Conservation (phyloP, 2,329 filamentous ascomycete genomes). For the Alternaria infectoria region DNA sequence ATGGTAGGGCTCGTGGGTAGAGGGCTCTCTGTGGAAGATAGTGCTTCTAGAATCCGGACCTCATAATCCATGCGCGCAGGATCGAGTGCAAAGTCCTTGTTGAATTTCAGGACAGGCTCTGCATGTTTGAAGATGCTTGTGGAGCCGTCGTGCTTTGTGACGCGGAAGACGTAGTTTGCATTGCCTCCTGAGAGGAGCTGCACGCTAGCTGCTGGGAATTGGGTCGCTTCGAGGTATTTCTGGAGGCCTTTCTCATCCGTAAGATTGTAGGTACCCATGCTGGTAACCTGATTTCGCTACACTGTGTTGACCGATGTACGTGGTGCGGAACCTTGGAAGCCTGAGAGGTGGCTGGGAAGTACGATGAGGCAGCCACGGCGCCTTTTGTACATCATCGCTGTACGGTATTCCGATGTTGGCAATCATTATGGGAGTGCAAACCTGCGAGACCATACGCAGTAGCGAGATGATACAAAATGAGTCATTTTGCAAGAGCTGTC, state of each 20-base stretch:
- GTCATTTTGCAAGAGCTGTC: conserved; percentile 27
- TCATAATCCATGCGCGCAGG: conserved; percentile 45
- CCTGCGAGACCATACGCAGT: too few species aligned
- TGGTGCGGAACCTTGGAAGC: not conserved
- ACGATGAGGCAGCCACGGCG: not conserved
- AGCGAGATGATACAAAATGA: conserved; percentile 27
- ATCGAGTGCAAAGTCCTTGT: conserved; percentile 33
- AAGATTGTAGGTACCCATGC: conserved; percentile 11
- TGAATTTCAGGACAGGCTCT: conserved; percentile 35
- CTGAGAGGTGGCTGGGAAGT: not conserved
- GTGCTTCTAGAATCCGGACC: conserved; percentile 26
- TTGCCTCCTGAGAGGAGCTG: conserved; percentile 40
- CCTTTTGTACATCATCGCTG: not conserved
- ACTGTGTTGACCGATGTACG: not conserved
- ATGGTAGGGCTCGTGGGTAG: conserved; percentile 4
- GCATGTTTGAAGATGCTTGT: conserved; percentile 46
- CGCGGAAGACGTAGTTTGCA: conserved; percentile 47
- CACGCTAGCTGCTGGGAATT: conserved; percentile 7
- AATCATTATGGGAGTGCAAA: not conserved
- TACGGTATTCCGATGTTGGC: not conserved
- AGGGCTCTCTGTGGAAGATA: conserved; percentile 13
- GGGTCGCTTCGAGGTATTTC: conserved; percentile 23
- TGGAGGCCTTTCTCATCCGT: conserved; percentile 29
- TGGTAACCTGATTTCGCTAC: not conserved
- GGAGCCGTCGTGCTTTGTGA: conserved; percentile 15